Percentiles rank a stretch among this genome's conserved stretches.
Conservation (phyloP, 2,329 filamentous ascomycete genomes). For the Trichoderma polysporum region DNA sequence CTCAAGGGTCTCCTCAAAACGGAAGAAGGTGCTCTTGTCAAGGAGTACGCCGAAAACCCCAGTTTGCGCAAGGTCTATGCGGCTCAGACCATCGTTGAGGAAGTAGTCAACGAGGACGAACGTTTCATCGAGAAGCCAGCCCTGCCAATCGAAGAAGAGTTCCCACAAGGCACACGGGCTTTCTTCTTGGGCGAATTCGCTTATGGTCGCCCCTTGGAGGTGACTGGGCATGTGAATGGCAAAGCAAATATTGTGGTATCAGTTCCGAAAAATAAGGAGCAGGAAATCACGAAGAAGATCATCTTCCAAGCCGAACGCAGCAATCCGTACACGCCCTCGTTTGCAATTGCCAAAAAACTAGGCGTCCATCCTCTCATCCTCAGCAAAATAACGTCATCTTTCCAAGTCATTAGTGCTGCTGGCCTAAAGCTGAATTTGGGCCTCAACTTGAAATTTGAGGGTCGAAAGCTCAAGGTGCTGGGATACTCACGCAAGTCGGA, state of each 20-base stretch:
- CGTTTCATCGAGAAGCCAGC: slow-evolving; percentile 89
- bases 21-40: slow-evolving; percentile 84
- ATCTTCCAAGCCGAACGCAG: slow-evolving; percentile 67
- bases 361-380: slow-evolving; percentile 81
- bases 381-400: slow-evolving; percentile 95
- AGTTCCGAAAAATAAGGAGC: slow-evolving; percentile 68
- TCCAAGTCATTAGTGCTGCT: slow-evolving; percentile 75
- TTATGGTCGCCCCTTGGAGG: slow-evolving; percentile 85
- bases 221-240: slow-evolving; percentile 70
- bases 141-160: slow-evolving; percentile 88
- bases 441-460: slow-evolving; percentile 95
- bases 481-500: slow-evolving; percentile 87
- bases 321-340: slow-evolving; percentile 82
- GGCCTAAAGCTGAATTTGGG: slow-evolving; percentile 86
- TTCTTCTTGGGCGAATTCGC: slow-evolving; percentile 95
- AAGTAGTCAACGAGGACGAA: slow-evolving; percentile 85
- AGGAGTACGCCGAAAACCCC: slow-evolving; percentile 84
- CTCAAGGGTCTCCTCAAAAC: slow-evolving; percentile 88
- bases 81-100: slow-evolving; percentile 85
- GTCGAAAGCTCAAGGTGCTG: slow-evolving; percentile 89
- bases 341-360: slow-evolving; percentile 79
- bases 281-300: slow-evolving; percentile 76
- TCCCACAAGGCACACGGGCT: slow-evolving; percentile 75
- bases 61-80: slow-evolving; percentile 88
- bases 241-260: slow-evolving; percentile 80